Evolutionary conservation across 2,329 filamentous ascomycete genomes (phyloP).

Genomic region (Orbilia oligospora): DNA sequence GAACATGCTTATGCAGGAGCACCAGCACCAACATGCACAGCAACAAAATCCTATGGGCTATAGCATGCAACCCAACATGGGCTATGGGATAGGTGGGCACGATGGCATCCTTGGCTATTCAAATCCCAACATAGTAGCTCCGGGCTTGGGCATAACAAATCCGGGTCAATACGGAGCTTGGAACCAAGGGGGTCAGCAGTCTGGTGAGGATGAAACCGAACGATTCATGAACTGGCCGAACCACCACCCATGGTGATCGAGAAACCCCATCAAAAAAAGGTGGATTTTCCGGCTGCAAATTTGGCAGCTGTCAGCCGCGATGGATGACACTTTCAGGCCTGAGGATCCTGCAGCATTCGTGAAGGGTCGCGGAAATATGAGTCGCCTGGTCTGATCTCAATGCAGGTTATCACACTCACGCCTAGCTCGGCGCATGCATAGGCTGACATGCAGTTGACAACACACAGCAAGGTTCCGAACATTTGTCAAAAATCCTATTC

Average conservation of each 20-base stretch:
- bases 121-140: slow-evolving; percentile 35
- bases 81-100: slow-evolving; percentile 40
- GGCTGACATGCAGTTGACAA: slow-evolving; percentile 28
- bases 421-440: slow-evolving; percentile 6
- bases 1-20: slow-evolving; percentile 55
- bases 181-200: slow-evolving; percentile 41
- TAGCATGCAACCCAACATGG: slow-evolving; percentile 44
- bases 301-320: slow-evolving; percentile 46
- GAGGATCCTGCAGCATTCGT: slow-evolving; percentile 34
- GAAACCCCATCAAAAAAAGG: slow-evolving; percentile 8
- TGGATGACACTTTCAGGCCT: slow-evolving; percentile 41
- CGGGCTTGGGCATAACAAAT: slow-evolving; percentile 57
- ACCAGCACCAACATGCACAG: slow-evolving; percentile 41
- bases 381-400: slow-evolving; percentile 53
- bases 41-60: slow-evolving; percentile 49
- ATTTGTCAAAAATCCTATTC: slow-evolving; percentile 31
- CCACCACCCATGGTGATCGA: slow-evolving; percentile 53
- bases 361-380: slow-evolving; percentile 57
- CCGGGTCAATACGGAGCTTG: slow-evolving; percentile 47
- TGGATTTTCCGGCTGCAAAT: slow-evolving; percentile 28
- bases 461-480: slow-evolving; percentile 27
- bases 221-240: slow-evolving; percentile 59
- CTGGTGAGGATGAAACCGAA: slow-evolving; percentile 49
- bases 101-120: slow-evolving; percentile 53
- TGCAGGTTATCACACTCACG: slow-evolving; percentile 32